Evolutionary conservation across 208 protist genomes (phyloP).

Genomic region (Naegleria fowleri): DNA sequence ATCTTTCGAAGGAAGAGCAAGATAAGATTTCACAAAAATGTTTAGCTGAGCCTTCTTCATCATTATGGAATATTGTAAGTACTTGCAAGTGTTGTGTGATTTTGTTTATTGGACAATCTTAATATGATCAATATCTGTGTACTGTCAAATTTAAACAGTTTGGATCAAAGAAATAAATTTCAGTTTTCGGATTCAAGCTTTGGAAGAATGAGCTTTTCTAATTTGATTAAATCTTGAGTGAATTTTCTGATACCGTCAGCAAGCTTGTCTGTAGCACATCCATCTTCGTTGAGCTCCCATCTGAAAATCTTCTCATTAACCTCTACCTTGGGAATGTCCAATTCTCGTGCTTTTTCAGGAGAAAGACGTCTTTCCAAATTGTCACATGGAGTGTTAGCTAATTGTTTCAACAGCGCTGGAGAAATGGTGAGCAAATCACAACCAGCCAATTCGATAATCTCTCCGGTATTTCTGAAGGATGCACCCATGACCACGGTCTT

Average conservation of each 20-base stretch:
- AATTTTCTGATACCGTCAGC: constrained; percentile 93
- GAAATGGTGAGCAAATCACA: constrained; percentile 94
- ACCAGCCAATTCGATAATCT: constrained; percentile 84
- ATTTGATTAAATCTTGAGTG: constrained; percentile 76
- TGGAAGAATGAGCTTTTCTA: constrained; percentile 46
- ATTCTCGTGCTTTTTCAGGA: constrained; percentile 26
- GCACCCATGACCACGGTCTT: constrained; percentile 95
- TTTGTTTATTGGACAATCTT: neutral
- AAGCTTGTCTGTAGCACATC: constrained; percentile 96
- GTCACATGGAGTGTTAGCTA: constrained; percentile 53
- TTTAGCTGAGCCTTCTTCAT: neutral
- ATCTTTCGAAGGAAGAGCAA: neutral
- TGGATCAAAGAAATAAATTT: neutral
- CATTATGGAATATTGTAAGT: neutral
- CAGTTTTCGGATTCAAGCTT: neutral
- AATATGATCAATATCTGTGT: too few species aligned
- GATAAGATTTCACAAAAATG: neutral
- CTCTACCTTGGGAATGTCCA: constrained; percentile 43
- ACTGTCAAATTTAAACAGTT: too few species aligned
- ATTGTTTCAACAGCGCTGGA: constrained; percentile 84
- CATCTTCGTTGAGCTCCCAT: constrained; percentile 66
- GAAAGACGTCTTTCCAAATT: constrained; percentile 57
- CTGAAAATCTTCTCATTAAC: constrained; percentile 57
- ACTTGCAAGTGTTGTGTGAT: neutral
- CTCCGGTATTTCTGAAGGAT: constrained; percentile 85